phyloP scores from a whole-genome alignment of 1,139 yeast species.

The Candida tropicalis region DNA sequence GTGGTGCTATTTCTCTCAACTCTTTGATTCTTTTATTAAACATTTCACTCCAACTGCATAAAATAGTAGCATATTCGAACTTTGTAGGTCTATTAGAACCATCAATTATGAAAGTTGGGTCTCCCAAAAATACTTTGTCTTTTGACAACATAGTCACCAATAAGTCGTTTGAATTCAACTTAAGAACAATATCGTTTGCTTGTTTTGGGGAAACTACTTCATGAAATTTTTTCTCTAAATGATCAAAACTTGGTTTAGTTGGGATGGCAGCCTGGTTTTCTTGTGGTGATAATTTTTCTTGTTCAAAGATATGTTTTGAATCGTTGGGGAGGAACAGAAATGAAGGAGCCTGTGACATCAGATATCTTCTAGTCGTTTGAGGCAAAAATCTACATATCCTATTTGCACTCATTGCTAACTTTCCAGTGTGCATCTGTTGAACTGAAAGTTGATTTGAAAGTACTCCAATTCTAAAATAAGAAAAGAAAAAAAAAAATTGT shows the following conservation, averaged over 20 bases:
- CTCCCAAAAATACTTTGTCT: constrained; percentile 34
- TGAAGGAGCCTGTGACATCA: constrained; percentile 10
- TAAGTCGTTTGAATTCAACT: constrained; percentile 31
- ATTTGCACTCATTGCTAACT: constrained; percentile 1
- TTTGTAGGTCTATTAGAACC: constrained; percentile 16
- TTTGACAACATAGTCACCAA: constrained; percentile 33
- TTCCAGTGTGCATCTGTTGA: neutral
- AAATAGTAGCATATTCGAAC: constrained; percentile 32
- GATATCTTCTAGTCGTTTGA: constrained; percentile 12
- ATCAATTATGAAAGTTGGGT: constrained; percentile 18
- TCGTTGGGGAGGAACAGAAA: constrained; percentile 40
- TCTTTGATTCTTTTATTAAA: constrained; percentile 26
- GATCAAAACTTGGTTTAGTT: constrained; percentile 23
- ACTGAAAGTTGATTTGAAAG: neutral
- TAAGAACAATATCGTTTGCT: constrained; percentile 36
- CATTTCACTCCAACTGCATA: constrained; percentile 32
- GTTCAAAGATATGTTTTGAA: constrained; percentile 32
- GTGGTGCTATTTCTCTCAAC: constrained; percentile 19
- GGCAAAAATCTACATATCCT: constrained; percentile 6
- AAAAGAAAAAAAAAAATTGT: neutral
- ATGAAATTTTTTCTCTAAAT: constrained; percentile 25
- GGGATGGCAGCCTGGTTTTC: constrained; percentile 41
- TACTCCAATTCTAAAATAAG: too few species aligned
- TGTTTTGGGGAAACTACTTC: constrained; percentile 40
- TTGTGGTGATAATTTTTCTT: constrained; percentile 33